These are phyloP conservation scores for Chernovozyma aurita DNA, from an alignment of 1,139 yeast species.

Conservation along the genomic window DNA sequence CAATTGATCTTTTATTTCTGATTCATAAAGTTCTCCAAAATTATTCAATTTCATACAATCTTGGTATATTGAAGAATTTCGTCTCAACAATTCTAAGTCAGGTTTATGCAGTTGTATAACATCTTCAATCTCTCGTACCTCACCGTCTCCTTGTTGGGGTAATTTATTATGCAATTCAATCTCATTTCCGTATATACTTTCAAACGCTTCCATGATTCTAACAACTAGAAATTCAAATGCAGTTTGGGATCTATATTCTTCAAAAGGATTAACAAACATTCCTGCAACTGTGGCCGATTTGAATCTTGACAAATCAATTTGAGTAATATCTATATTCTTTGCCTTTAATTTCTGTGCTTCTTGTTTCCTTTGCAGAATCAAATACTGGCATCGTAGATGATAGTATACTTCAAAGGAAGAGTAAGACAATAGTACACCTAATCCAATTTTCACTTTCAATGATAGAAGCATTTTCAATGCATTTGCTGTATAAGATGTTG, in stretches of 20 bases:
- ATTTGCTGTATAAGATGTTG: no score
- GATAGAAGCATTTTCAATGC: conserved; percentile 13
- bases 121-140: conserved; percentile 40
- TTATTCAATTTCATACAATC: conserved; percentile 20
- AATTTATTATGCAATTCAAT: conserved; percentile 35
- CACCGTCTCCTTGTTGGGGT: conserved; percentile 29
- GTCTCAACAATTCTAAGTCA: conserved; percentile 41
- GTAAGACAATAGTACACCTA: conserved; percentile 58
- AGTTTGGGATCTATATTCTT: conserved; percentile 88
- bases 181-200: conserved; percentile 63
- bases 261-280: conserved; percentile 83
- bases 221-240: conserved; percentile 78
- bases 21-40: conserved; percentile 13
- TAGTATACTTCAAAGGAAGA: conserved; percentile 66
- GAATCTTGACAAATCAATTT: conserved; percentile 29
- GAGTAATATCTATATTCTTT: conserved; percentile 7
- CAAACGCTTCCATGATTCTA: conserved; percentile 65
- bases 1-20: conserved; percentile 42
- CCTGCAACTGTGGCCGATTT: conserved; percentile 63
- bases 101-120: conserved; percentile 60
- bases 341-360: conserved; percentile 21
- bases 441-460: conserved; percentile 36
- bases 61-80: conserved; percentile 27
- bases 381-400: conserved; percentile 49
- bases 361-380: conserved; percentile 50